Evolutionary conservation across 2,329 filamentous ascomycete genomes (phyloP), one percentile per base, ranked within the genome.

Genomic region (Pestalotiopsis fici): DNA sequence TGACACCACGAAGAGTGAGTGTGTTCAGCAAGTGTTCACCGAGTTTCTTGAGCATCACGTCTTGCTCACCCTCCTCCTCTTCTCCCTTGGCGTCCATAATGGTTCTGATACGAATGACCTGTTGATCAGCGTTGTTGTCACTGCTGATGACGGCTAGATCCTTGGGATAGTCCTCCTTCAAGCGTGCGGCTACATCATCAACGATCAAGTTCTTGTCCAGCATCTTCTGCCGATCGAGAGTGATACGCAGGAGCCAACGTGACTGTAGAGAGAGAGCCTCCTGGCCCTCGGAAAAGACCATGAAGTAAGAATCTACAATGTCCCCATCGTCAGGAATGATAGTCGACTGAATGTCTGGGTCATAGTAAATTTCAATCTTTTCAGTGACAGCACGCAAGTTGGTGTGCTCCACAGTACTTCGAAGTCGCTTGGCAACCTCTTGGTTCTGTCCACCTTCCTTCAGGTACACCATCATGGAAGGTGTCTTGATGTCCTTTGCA

Each of bases 401-500:
- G 18, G 97, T 98, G 79, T 98, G 95, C 81, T 99, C 96, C 31
- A 99, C 94, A 72, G 90, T 87, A 78, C 93, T 97, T 79, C 96
- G 94, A 71, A 99, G 86, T 62, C 86, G 85, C 85, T 97, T 98
- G 63, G 94, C 95, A 66, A 90, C 86, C 64, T 97, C 92, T 78
- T 97, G 93, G 67, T 88, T 89, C 50, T 86, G 87, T 69, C 88
- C 84, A 11, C 85, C 80, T 28, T 87, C 85, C 64, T 91, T 86
- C 73, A 97, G 88, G 77, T 94, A 97, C 43, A 99, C 94, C 69
- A 93, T 91, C 95, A 99, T 98, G 64, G 94, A 95, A 2, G 96
- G 96, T 0, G 96, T 99, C 86, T 98, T 99, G 85, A 99, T 98
- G 81, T 98, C 97, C 73, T 92, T 95, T 0, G 97, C 96, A 68